Evolutionary conservation across 352 stramenopile genomes (phyloP), one percentile per base, ranked within the genome.

Genomic region (Pythium pyrilobum): DNA sequence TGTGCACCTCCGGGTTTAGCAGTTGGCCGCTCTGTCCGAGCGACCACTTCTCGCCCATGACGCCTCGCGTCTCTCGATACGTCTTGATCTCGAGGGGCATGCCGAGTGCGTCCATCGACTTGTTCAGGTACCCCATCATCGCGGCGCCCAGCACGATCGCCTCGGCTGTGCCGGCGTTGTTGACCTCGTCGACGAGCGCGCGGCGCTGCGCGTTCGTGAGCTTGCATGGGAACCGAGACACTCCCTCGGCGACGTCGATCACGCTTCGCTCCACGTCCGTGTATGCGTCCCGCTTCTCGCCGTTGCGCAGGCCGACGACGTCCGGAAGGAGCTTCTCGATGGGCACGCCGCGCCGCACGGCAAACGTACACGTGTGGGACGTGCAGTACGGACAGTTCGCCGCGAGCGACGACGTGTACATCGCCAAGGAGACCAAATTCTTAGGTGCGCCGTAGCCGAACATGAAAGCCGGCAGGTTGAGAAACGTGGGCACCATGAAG

Each of bases 41-140:
- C 15, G 46, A 46, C 55, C 55, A 63, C 12, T 24, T 50, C 8
- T 43, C 24, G 23, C 55, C 55, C 23, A 63, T 52, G n/a, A 63
- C 37, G 4, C 47, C 40, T 24, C 55, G 55, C 39, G 55, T 63
- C 34, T 63, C 55, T 20, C 55, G 55, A 32, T 63, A 63, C 27
- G 55, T 56, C 40, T 56, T 40, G 23, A 63, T 18, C n/a, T 63
- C 55, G 18, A 63, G 46, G 3, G 55, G 55, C 55, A 63, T 63
- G 24, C 55, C 55, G 4, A 63, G 40, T 13, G 55, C 55, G 42
- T 63, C 55, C 55, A 63, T 63, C 16, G 36, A 43, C 39, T 63
- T 63, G 46, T 63, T 63, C 31, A 63, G 40, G 40, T 63, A 63
- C 4, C 55, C 55, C 55, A 63, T 63, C 55, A 63, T 63, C 1